Conservation (phyloP, 2,329 filamentous ascomycete species). For the Epichloe typhina region DNA sequence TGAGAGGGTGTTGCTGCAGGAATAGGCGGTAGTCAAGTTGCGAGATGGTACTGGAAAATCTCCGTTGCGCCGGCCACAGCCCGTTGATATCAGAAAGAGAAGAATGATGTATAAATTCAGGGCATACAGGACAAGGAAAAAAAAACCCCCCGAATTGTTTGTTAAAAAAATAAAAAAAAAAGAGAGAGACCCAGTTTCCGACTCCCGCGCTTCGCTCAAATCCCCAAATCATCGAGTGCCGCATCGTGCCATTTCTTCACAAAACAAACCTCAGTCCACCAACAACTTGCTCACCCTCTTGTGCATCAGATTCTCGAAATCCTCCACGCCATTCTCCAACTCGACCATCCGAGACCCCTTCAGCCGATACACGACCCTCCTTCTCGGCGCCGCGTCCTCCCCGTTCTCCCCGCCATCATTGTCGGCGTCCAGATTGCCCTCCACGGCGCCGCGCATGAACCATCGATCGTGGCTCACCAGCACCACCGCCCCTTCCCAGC, state of each 20-base stretch:
- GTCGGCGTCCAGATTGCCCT: slow-evolving; percentile 22
- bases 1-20: slow-evolving; percentile 11
- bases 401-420: slow-evolving; percentile 21
- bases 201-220: too few species aligned
- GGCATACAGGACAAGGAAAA: too few species aligned
- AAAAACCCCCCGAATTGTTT: too few species aligned
- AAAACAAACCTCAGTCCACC: background rate
- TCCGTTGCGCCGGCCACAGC: too few species aligned
- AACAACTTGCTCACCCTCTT: slow-evolving; percentile 39
- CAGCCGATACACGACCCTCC: slow-evolving; percentile 47
- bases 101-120: too few species aligned
- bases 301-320: slow-evolving; percentile 52
- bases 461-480: slow-evolving; percentile 74
- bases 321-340: slow-evolving; percentile 46
- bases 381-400: slow-evolving; percentile 29
- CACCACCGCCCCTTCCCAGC: slow-evolving; percentile 62
- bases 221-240: too few species aligned
- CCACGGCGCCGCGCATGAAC: slow-evolving; percentile 59
- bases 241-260: too few species aligned
- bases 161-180: fast-evolving
- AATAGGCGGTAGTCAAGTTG: too few species aligned
- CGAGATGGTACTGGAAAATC: too few species aligned
- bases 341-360: slow-evolving; percentile 41
- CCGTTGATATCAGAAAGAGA: too few species aligned
- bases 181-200: too few species aligned